Evolutionary conservation across 2,329 filamentous ascomycete genomes (phyloP), one percentile per base, ranked within the genome.

Genomic region (Colletotrichum scovillei): DNA sequence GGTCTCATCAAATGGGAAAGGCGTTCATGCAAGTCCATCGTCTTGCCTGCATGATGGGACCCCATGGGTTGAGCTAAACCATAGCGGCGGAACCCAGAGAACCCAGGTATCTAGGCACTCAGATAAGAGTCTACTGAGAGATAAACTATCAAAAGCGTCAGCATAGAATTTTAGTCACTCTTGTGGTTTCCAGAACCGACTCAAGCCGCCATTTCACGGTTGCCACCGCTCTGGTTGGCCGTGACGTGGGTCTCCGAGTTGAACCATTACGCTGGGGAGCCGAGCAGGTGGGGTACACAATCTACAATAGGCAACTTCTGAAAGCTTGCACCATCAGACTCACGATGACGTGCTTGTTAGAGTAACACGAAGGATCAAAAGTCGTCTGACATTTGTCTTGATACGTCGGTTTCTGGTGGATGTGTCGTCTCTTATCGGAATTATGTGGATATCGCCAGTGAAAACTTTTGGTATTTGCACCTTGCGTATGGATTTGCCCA

Each of bases 341-440:
- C 46, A 30, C 28, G 49, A 73, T 70, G 67, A 57, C 70, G 67
- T 70, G 70, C 70, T 73, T 30, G 19, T 26, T 4, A 49, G 19
- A 22, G 42, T 22, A 22, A 49, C 42, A 49, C 12, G 12, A 24
- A 35, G 30, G 12, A 28, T 26, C 28, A 55, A 57, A 14, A 60
- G 38, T 70, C 24, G 22, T 14, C 60, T 52, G 49, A 65, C 22
- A 4, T n/a, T 1, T 7, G 4, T 16, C n/a, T 22, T 73, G 60
- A 65, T 70, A 66, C 56, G 67, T 69, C 35, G 53, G 35, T 28
- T 19, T 2, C 5, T 4, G 11, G 70, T 58, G 67, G 67, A 66
- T 32, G 22, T 26, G 16, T 22, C 8, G 12, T 49, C 70, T 57
- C 55, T 73, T 60, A 65, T 70, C 46, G 46, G 70, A 6, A 24